Conservation (phyloP, 305 asterid species). For the Fraxinus angustifolia region DNA sequence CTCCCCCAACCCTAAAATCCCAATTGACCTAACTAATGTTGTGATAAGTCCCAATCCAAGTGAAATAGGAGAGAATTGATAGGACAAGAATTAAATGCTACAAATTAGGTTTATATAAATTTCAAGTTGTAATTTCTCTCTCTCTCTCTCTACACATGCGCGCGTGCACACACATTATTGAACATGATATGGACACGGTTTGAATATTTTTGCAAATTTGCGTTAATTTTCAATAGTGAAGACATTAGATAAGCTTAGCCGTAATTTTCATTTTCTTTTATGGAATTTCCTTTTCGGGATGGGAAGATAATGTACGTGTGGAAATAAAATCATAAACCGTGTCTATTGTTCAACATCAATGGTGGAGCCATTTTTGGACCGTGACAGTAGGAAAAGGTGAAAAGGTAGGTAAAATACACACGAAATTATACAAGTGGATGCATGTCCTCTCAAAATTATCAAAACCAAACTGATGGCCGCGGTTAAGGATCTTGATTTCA, state of each 20-base stretch:
- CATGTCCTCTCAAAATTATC: conserved; percentile 23
- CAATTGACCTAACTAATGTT: conserved; percentile 38
- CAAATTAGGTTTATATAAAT: conserved; percentile 12
- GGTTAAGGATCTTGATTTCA: conserved; percentile 38
- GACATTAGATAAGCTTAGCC: conserved; percentile 30
- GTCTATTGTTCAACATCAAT: conserved; percentile 38
- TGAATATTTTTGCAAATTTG: conserved; percentile 2
- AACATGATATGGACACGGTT: conserved; percentile 9
- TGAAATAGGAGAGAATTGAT: conserved; percentile 19
- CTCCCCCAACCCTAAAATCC: conserved; percentile 19
- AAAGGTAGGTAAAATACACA: conserved; percentile 53
- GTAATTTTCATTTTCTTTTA: not conserved
- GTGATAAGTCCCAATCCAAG: conserved; percentile 36
- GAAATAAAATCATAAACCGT: conserved; percentile 34
- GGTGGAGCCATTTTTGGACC: conserved; percentile 44
- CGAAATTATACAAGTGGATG: conserved; percentile 50
- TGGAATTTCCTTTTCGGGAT: not conserved
- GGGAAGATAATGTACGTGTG: conserved; percentile 35
- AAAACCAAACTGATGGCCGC: conserved; percentile 44
- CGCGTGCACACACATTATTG: not conserved
- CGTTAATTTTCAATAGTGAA: conserved; percentile 16
- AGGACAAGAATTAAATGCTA: conserved; percentile 23
- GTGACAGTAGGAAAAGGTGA: conserved; percentile 38
- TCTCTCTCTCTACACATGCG: not conserved
- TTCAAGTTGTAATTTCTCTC: not conserved